phyloP scores from a whole-genome alignment of 306 rosid genomes.

The Castanospermum australe region DNA sequence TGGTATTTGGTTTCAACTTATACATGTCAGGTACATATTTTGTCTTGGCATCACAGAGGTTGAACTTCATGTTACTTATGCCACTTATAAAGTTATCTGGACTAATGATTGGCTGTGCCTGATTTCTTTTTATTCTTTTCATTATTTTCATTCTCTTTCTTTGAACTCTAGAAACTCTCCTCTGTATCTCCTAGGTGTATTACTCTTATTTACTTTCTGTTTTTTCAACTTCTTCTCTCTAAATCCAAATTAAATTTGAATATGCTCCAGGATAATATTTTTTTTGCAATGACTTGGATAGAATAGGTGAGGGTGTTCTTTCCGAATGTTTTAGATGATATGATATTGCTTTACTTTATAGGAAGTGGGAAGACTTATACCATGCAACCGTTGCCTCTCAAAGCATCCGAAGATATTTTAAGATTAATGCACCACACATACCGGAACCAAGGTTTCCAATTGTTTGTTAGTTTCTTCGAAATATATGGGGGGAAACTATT shows the following conservation, averaged over 20 bases:
- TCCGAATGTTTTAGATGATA: conserved; percentile 6
- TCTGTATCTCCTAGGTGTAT: background rate
- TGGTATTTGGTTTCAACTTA: background rate
- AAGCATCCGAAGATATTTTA: conserved; percentile 77
- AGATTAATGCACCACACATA: conserved; percentile 61
- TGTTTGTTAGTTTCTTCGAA: conserved; percentile 80
- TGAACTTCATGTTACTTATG: background rate
- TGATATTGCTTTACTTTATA: conserved; percentile 25
- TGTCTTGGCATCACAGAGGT: background rate
- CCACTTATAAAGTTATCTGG: background rate
- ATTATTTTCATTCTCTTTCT: background rate
- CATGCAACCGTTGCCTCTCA: conserved; percentile 88
- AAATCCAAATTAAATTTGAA: conserved; percentile 1
- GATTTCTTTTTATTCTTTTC: background rate
- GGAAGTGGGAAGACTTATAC: conserved; percentile 90
- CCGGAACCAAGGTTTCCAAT: conserved; percentile 71
- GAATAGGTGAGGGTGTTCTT: background rate
- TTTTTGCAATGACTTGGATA: background rate
- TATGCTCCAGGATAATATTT: background rate
- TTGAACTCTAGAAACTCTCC: background rate
- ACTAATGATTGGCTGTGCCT: background rate
- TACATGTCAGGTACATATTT: background rate
- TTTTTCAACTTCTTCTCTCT: background rate
- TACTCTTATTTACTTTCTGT: background rate
- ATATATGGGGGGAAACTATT: conserved; percentile 84